Conservation (phyloP, 257 asterid species). For the Salvia rosmarinus region DNA sequence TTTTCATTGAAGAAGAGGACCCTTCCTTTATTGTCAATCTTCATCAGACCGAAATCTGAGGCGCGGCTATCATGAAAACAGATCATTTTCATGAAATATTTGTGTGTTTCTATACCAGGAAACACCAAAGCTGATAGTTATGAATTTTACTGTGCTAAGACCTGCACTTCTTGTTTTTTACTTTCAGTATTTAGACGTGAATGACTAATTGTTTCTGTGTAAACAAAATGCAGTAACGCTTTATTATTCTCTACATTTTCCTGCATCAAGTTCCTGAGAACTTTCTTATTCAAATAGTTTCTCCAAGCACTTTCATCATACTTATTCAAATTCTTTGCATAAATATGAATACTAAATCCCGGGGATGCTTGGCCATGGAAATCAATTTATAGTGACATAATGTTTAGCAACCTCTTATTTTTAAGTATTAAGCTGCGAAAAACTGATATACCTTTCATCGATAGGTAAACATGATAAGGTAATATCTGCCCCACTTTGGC, state of each 20-base stretch:
- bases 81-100: conserved; percentile 29
- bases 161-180: neutral
- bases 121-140: conserved; percentile 3
- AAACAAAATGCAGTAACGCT: neutral
- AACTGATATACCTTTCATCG: conserved; percentile 64
- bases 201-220: neutral
- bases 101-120: conserved; percentile 11
- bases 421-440: neutral
- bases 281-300: conserved; percentile 8
- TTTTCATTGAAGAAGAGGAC: conserved; percentile 81
- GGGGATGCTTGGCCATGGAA: conserved; percentile 9
- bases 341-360: neutral
- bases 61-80: conserved; percentile 72
- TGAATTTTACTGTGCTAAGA: neutral
- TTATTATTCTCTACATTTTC: conserved; percentile 3
- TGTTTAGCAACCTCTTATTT: neutral
- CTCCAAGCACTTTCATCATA: neutral
- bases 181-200: neutral
- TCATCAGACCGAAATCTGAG: conserved; percentile 97
- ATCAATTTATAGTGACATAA: neutral
- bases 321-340: conserved; percentile 7
- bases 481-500: conserved; percentile 97
- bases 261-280: neutral
- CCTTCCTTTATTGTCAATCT: conserved; percentile 78
- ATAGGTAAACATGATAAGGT: conserved; percentile 78